These are phyloP conservation scores for Aspergillus tamarii DNA, from an alignment of 2,329 filamentous ascomycete species.

Conservation along the genomic window DNA sequence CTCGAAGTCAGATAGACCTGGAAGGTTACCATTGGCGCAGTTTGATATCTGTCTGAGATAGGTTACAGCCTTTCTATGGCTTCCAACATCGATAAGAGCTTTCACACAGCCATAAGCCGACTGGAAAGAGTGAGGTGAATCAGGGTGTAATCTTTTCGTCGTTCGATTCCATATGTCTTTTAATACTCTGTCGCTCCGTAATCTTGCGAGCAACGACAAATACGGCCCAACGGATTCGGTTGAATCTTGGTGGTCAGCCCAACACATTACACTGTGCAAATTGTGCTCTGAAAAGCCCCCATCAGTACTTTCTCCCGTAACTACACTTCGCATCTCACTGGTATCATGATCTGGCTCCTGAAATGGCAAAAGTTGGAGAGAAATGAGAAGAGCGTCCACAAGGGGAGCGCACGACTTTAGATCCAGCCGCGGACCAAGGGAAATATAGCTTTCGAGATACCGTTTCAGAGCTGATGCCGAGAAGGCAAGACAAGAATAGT, in stretches of 20 bases:
- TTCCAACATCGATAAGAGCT: slow-evolving; percentile 27
- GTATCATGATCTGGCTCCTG: slow-evolving; percentile 25
- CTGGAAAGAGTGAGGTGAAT: slow-evolving; percentile 9
- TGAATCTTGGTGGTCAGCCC: slow-evolving; percentile 4
- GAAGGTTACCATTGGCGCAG: slow-evolving; percentile 24
- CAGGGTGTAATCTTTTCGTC: slow-evolving; percentile 14
- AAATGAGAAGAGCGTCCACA: slow-evolving; percentile 25
- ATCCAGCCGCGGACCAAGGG: slow-evolving; percentile 3
- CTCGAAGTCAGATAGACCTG: slow-evolving; percentile 27
- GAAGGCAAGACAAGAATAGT: slow-evolving; percentile 35
- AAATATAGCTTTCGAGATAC: slow-evolving; percentile 28
- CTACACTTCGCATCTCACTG: slow-evolving; percentile 22
- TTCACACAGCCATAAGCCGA: slow-evolving; percentile 30
- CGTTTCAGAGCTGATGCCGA: slow-evolving; percentile 32
- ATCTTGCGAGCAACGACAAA: slow-evolving; percentile 30
- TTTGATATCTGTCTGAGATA: slow-evolving; percentile 31
- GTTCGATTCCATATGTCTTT: slow-evolving; percentile 28
- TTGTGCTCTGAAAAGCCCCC: slow-evolving; percentile 1
- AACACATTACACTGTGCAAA: slow-evolving; percentile 26
- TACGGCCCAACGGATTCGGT: slow-evolving; percentile 19
- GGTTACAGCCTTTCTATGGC: slow-evolving; percentile 26
- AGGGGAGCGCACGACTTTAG: slow-evolving; percentile 20
- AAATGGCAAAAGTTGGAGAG: slow-evolving; percentile 27
- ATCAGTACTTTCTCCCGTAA: slow-evolving; percentile 25
- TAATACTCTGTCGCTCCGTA: slow-evolving; percentile 27